Percentiles rank a stretch among this genome's conserved stretches.
These are phyloP conservation scores for Cicer pinnatifidum DNA, from an alignment of 306 rosid species.

Conservation along the genomic window DNA sequence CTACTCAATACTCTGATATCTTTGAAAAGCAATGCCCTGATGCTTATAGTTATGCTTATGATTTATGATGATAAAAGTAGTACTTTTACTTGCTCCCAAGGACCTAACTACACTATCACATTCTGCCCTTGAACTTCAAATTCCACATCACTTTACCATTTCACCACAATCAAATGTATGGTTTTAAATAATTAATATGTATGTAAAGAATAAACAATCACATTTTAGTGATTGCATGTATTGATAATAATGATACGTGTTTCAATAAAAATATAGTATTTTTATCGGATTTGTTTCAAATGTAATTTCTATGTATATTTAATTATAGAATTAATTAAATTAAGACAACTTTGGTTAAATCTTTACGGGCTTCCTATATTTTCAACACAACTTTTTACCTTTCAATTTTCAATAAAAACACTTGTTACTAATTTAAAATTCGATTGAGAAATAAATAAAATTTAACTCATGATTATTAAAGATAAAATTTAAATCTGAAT, in stretches of 20 bases:
- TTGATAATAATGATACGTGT: neutral
- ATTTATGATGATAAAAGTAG: conserved; percentile 59
- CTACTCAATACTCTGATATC: conserved; percentile 52
- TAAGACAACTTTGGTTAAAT: no score
- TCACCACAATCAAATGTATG: neutral
- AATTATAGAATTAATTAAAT: no score
- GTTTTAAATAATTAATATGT: conserved; percentile 6
- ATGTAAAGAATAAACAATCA: conserved; percentile 36
- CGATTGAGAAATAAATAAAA: no score
- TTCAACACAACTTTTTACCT: no score
- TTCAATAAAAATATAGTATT: neutral
- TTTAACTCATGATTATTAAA: no score
- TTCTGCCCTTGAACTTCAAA: conserved; percentile 56
- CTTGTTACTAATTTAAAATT: no score
- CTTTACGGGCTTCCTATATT: no score
- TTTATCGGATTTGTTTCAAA: no score
- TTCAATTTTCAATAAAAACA: no score
- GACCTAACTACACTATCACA: conserved; percentile 58
- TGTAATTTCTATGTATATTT: no score
- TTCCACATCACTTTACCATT: neutral
- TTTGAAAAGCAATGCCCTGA: conserved; percentile 64
- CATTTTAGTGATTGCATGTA: conserved; percentile 29
- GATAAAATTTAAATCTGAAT: no score
- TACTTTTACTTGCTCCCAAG: conserved; percentile 57
- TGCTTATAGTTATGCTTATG: conserved; percentile 78